Evolutionary conservation across 2,329 filamentous ascomycete genomes (phyloP).

Genomic region (Sphaerulina musiva): DNA sequence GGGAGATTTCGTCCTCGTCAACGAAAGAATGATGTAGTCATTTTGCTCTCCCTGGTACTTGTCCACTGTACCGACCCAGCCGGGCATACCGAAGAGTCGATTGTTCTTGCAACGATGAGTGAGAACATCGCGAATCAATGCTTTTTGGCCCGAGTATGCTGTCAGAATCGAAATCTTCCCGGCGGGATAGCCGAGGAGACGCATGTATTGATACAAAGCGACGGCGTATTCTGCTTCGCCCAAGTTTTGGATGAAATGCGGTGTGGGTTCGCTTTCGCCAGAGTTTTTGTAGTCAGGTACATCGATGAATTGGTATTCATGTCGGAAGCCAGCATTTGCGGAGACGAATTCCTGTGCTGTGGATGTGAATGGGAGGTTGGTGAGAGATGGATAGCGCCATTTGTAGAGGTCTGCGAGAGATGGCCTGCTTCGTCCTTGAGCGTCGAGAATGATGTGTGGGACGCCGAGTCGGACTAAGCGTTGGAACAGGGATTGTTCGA

Average conservation of each 20-base stretch:
- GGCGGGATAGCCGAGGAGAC: constrained; percentile 84
- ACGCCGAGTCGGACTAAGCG: constrained; percentile 85
- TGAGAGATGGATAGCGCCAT: constrained; percentile 81
- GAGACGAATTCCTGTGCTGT: constrained; percentile 62
- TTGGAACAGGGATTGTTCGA: constrained; percentile 92
- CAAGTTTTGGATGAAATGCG: constrained; percentile 93
- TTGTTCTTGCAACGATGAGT: constrained; percentile 76
- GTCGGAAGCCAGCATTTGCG: constrained; percentile 87
- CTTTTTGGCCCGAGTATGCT: constrained; percentile 87
- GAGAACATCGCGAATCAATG: constrained; percentile 81
- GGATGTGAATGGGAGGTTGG: constrained; percentile 70
- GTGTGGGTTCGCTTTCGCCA: constrained; percentile 82
- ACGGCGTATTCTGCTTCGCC: constrained; percentile 97
- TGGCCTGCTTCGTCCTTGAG: constrained; percentile 84
- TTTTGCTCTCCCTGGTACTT: constrained; percentile 99
- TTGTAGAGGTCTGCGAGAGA: constrained; percentile 84
- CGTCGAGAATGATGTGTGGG: constrained; percentile 82
- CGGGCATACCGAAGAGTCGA: constrained; percentile 78
- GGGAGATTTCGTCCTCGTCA: constrained; percentile 79
- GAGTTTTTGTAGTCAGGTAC: constrained; percentile 86
- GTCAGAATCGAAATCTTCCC: constrained; percentile 79
- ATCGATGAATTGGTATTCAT: constrained; percentile 94
- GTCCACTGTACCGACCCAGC: constrained; percentile 88
- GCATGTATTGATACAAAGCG: constrained; percentile 95
- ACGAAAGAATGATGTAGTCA: constrained; percentile 91